A percentile compares a stretch with the other conserved stretches of the same genome.
Conservation (phyloP, 352 stramenopile genomes). For the Phytopythium kandeliae region DNA sequence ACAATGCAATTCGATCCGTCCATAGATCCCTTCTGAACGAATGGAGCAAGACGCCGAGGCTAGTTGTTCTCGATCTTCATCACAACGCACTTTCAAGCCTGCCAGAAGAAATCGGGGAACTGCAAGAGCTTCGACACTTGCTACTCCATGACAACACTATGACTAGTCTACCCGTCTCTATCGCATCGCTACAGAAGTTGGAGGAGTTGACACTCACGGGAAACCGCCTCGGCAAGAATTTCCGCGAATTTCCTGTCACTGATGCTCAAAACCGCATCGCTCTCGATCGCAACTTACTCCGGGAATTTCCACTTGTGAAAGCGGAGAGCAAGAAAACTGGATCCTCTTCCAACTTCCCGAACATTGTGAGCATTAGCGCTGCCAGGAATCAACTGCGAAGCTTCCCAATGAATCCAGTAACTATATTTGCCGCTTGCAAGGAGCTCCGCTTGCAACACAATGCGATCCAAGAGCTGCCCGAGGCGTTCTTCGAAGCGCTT, state of each 20-base stretch:
- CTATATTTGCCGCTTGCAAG: slow-evolving; percentile 24
- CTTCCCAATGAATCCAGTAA: slow-evolving; percentile 14
- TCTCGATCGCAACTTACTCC: slow-evolving; percentile 39
- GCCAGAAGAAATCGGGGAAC: slow-evolving; percentile 27
- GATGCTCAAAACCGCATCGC: slow-evolving; percentile 18
- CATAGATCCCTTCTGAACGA: slow-evolving; percentile 13
- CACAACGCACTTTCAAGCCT: slow-evolving; percentile 29
- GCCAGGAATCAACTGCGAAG: slow-evolving; percentile 25
- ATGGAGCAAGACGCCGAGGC: slow-evolving; percentile 16
- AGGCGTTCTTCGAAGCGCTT: slow-evolving; percentile 31
- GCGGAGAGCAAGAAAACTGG: not conserved
- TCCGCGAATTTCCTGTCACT: slow-evolving; percentile 20
- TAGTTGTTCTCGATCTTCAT: slow-evolving; percentile 31
- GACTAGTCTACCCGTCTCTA: slow-evolving; percentile 15
- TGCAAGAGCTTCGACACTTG: slow-evolving; percentile 22
- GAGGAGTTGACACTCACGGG: slow-evolving; percentile 17
- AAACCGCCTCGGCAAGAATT: slow-evolving; percentile 9
- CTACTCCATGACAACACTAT: slow-evolving; percentile 44
- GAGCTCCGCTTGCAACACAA: slow-evolving; percentile 48
- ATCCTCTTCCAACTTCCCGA: not conserved
- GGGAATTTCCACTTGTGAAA: slow-evolving; percentile 13
- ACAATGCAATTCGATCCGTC: slow-evolving; percentile 15
- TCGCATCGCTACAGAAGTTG: slow-evolving; percentile 13
- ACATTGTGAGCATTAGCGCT: slow-evolving; percentile 17
- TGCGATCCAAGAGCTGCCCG: slow-evolving; percentile 28